Percentiles rank a stretch among this genome's conserved stretches.
These are phyloP conservation scores for Mycena belliarum DNA, from an alignment of 768 basidiomycete genomes.

Conservation along the genomic window DNA sequence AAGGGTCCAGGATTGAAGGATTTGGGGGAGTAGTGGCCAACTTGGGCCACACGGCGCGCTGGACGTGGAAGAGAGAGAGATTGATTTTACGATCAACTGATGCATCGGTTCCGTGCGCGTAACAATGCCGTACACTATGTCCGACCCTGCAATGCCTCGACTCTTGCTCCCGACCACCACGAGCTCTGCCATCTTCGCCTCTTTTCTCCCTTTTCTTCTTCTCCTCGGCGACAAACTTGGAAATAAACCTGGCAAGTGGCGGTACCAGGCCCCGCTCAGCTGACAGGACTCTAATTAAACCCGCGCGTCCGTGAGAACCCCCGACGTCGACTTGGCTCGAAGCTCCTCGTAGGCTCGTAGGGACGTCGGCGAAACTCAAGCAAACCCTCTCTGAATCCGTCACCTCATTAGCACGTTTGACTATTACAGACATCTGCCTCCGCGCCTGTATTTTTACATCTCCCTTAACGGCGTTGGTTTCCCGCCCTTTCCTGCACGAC, in stretches of 20 bases:
- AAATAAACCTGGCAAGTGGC: background rate
- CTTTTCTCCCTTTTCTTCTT: too few relatives aligned
- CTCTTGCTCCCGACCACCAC: too few relatives aligned
- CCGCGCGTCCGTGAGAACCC: background rate
- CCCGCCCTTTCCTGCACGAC: background rate
- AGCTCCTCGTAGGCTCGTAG: background rate
- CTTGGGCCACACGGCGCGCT: conserved; percentile 16
- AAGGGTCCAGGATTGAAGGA: conserved; percentile 43
- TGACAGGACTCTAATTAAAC: conserved; percentile 9
- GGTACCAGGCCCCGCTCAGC: conserved; percentile 2
- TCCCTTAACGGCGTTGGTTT: background rate
- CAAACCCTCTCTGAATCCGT: background rate
- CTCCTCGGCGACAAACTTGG: too few relatives aligned
- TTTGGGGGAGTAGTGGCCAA: conserved; percentile 21
- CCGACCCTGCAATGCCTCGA: too few relatives aligned
- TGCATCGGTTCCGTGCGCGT: too few relatives aligned
- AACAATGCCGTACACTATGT: too few relatives aligned
- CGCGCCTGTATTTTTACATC: conserved; percentile 6
- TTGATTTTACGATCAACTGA: background rate
- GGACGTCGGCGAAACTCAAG: conserved; percentile 16
- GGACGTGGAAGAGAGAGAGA: background rate
- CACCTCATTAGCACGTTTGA: background rate
- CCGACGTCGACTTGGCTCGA: conserved; percentile 4
- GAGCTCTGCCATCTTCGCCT: too few relatives aligned
- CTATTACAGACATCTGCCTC: conserved; percentile 5